Percentiles rank a stretch among this genome's conserved stretches.
Conservation (phyloP, 2,329 filamentous ascomycete species). For the Elsinoe ampelina region DNA sequence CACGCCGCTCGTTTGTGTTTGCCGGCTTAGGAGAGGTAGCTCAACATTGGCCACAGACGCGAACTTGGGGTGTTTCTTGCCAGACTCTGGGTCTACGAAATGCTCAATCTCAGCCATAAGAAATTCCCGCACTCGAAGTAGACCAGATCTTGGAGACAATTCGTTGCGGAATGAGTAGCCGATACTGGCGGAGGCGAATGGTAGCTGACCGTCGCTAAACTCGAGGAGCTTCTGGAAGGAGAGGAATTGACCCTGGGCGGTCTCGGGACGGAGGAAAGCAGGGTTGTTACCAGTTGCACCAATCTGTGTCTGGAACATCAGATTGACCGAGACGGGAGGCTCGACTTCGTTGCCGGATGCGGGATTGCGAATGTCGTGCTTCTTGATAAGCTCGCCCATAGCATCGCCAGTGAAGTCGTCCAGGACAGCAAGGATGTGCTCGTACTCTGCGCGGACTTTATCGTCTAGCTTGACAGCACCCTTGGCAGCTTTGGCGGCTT, state of each 20-base stretch:
- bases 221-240: constrained; percentile 95
- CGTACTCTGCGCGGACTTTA: constrained; percentile 76
- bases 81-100: constrained; percentile 86
- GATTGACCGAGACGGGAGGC: constrained; percentile 84
- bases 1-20: constrained; percentile 79
- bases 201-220: constrained; percentile 91
- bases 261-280: constrained; percentile 85
- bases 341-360: constrained; percentile 65
- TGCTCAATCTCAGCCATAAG: constrained; percentile 99
- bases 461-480: constrained; percentile 71
- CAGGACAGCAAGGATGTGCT: constrained; percentile 82
- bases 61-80: constrained; percentile 91
- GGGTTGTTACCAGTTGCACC: constrained; percentile 81
- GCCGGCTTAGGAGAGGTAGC: constrained; percentile 72
- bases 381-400: constrained; percentile 78
- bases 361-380: constrained; percentile 86
- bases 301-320: constrained; percentile 97
- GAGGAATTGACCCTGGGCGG: constrained; percentile 94
- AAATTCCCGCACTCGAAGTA: constrained; percentile 92
- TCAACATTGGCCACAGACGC: constrained; percentile 74
- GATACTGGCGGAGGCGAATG: constrained; percentile 93
- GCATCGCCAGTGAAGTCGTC: constrained; percentile 89
- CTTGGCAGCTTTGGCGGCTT: constrained; percentile 60
- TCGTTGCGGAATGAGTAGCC: constrained; percentile 98
- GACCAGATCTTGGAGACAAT: constrained; percentile 84